Evolutionary conservation across 345 rosid species (phyloP), one percentile per base, ranked within the genome.

Genomic region (Orychophragmus violaceus): DNA sequence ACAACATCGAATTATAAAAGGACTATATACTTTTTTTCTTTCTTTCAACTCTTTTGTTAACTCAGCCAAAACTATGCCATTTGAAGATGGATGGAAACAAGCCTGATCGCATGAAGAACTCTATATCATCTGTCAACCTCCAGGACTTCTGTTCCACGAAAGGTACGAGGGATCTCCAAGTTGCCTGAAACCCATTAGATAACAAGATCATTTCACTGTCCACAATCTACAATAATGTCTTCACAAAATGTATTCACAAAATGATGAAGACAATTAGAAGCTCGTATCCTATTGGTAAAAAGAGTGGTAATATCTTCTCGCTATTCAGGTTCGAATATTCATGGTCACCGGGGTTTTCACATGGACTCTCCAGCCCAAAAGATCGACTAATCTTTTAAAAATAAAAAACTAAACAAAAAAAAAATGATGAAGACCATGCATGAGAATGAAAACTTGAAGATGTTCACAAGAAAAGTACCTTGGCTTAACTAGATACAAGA

Each of bases 81-180:
- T 61, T 14, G 33, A 39, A 36, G 33, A 11, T 71, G 45, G 32
- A 55, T 18, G 25, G 29, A 71, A n/a, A 44, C 56, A 64, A 74
- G 63, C 29, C 29, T 30, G 46, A 30, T 22, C 16, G 27, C 44
- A 1, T 46, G 25, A 46, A 39, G 28, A 22, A 39, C 52, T 49
- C 41, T 29, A 10, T 7, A n/a, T 10, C 1, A 66, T 1, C 42
- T 9, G 23, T 61, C 63, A 72, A 53, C 88, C 90, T 22, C 90
- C 85, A 0, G 97, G 85, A 68, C 71, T 81, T 77, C 87, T 85
- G 84, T 90, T 90, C 99, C 99, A 94, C 14, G 97, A 88, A 64
- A 94, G 75, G 68, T 88, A 90, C 6, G 97, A 76, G 12, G 99
- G 96, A 76, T 94, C 99, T 78, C 96, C 97, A 16, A 90, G 92